A percentile compares a stretch with the other conserved stretches of the same genome.
Evolutionary conservation across 768 basidiomycete genomes (phyloP).

Genomic region (Hemileccinum impolitum): DNA sequence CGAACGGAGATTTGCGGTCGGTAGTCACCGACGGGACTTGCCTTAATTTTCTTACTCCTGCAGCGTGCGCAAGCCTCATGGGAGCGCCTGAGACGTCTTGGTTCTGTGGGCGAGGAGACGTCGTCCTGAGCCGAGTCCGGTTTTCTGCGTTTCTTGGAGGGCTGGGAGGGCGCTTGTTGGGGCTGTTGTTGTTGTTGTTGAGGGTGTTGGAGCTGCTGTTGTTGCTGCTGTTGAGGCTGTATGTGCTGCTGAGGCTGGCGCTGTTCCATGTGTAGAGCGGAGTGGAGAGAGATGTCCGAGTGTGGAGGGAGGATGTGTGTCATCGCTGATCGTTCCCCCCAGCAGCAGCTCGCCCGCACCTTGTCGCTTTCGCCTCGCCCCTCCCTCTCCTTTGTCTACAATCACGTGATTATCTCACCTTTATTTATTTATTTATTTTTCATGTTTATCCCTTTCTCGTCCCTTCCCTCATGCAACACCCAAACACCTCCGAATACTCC

Average conservation of each 20-base stretch:
- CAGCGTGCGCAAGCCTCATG: constrained; percentile 92
- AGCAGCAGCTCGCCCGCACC: constrained; percentile 6
- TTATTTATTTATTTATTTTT: neutral
- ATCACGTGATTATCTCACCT: constrained; percentile 15
- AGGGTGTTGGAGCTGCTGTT: constrained; percentile 34
- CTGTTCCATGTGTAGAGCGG: constrained; percentile 68
- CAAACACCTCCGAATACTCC: constrained; percentile 55
- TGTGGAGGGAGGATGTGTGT: constrained; percentile 48
- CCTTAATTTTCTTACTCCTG: constrained; percentile 97
- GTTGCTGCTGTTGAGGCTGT: constrained; percentile 37
- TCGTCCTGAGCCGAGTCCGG: constrained; percentile 55
- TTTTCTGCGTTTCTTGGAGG: constrained; percentile 59
- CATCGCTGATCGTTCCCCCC: constrained; percentile 33
- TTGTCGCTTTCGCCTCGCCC: neutral
- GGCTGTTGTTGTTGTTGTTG: constrained; percentile 22
- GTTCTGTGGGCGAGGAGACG: constrained; percentile 57
- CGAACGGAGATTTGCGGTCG: constrained; percentile 81
- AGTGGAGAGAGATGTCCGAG: constrained; percentile 51
- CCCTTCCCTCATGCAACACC: constrained; percentile 16
- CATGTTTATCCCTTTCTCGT: neutral
- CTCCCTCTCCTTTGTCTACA: constrained; percentile 20
- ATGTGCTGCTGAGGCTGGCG: constrained; percentile 48
- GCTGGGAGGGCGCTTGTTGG: constrained; percentile 34
- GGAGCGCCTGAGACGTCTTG: constrained; percentile 78
- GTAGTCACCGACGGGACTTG: constrained; percentile 62